phyloP scores from a whole-genome alignment of 2,329 filamentous ascomycete genomes.

The Fusarium robinianum region DNA sequence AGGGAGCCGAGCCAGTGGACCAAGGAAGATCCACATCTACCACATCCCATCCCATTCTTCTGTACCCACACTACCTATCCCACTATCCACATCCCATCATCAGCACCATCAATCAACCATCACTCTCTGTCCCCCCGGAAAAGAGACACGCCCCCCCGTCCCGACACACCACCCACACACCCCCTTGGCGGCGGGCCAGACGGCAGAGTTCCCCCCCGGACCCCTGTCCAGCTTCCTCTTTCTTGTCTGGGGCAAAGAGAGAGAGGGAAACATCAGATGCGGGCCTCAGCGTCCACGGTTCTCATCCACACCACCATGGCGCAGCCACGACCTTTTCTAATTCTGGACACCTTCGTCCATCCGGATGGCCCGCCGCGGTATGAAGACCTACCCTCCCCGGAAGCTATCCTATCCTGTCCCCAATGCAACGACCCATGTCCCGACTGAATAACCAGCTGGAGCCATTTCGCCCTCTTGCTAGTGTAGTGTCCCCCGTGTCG shows the following conservation, averaged over 20 bases:
- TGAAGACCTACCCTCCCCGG: slow-evolving; percentile 31
- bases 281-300: slow-evolving; percentile 29
- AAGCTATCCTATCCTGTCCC: slow-evolving; percentile 24
- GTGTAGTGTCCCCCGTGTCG: slow-evolving; percentile 6
- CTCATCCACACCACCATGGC: slow-evolving; percentile 39
- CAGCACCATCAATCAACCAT: slow-evolving; percentile 6
- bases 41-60: slow-evolving; percentile 24
- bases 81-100: slow-evolving; percentile 24
- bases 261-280: slow-evolving; percentile 38
- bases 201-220: slow-evolving; percentile 36
- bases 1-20: slow-evolving; percentile 37
- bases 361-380: slow-evolving; percentile 40
- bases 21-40: slow-evolving; percentile 33
- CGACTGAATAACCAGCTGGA: slow-evolving; percentile 38
- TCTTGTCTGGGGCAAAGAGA: slow-evolving; percentile 40
- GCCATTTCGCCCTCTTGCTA: no score
- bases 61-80: neutral
- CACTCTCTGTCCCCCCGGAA: neutral
- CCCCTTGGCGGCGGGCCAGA: slow-evolving; percentile 35
- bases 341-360: slow-evolving; percentile 40
- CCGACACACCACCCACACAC: slow-evolving; percentile 13
- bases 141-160: neutral
- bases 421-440: slow-evolving; percentile 35
- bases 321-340: slow-evolving; percentile 44
- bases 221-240: slow-evolving; percentile 30